phyloP scores from a whole-genome alignment of 148 eudicot genomes.

The Pouteria glomerata region DNA sequence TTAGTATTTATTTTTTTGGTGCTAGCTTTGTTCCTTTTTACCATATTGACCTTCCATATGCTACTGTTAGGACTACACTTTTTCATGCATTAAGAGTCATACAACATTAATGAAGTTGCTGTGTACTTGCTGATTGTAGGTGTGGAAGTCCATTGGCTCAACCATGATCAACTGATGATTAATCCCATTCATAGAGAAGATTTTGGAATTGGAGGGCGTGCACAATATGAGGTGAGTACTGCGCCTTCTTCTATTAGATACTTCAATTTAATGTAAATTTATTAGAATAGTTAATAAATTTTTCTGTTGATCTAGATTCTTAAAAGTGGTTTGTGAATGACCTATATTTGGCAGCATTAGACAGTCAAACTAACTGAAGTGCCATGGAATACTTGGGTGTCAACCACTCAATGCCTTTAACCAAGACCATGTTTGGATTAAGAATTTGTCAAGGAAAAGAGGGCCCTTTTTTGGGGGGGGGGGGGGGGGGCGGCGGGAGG shows the following conservation, averaged over 20 bases:
- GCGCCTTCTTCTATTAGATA: conserved; percentile 1
- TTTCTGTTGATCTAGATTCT: not conserved
- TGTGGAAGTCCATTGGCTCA: conserved; percentile 56
- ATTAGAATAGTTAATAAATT: not conserved
- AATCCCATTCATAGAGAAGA: conserved; percentile 38
- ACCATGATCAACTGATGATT: conserved; percentile 38
- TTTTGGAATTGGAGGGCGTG: conserved; percentile 40
- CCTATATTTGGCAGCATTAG: not conserved
- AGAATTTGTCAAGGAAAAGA: too few relatives aligned
- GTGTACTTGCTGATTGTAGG: conserved; percentile 28
- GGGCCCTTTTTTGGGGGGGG: too few relatives aligned
- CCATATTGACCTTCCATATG: not conserved
- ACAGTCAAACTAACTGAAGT: too few relatives aligned
- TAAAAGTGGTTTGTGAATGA: not conserved
- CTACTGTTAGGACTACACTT: not conserved
- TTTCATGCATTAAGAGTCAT: not conserved
- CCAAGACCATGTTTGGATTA: too few relatives aligned
- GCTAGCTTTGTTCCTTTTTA: not conserved
- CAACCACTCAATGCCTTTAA: too few relatives aligned
- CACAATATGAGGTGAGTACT: conserved; percentile 51
- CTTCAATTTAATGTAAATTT: not conserved
- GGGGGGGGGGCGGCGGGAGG: too few relatives aligned
- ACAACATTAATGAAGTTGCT: not conserved
- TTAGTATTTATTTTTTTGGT: not conserved
- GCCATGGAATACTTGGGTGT: too few relatives aligned